Evolutionary conservation across 1,139 yeast genomes (phyloP).

Genomic region (Pneumocystis carinii): DNA sequence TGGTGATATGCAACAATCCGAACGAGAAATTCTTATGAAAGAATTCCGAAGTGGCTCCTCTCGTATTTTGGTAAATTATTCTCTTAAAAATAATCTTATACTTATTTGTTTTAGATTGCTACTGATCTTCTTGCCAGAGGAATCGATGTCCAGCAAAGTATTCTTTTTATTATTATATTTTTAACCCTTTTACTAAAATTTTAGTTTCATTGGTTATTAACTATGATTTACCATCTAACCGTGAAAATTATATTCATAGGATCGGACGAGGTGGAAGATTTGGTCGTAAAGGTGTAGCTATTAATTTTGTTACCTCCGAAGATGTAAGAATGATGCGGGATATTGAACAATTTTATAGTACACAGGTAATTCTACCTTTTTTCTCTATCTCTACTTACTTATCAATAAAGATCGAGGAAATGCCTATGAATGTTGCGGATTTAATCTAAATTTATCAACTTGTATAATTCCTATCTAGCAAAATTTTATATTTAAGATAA

Average conservation of each 20-base stretch:
- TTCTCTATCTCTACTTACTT: not conserved
- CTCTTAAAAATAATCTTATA: slow-evolving; percentile 59
- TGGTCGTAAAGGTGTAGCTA: slow-evolving; percentile 99
- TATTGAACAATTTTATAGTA: slow-evolving; percentile 94
- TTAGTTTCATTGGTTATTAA: slow-evolving; percentile 83
- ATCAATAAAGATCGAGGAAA: slow-evolving; percentile 51
- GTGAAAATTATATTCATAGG: slow-evolving; percentile 98
- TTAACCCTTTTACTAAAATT: not conserved
- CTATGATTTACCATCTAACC: slow-evolving; percentile 94
- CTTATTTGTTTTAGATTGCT: slow-evolving; percentile 90
- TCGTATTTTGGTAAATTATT: not conserved
- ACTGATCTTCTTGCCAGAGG: slow-evolving; percentile 99
- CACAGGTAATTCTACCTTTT: slow-evolving; percentile 34
- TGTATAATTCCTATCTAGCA: not conserved
- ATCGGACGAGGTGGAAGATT: slow-evolving; percentile 99
- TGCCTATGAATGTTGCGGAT: slow-evolving; percentile 67
- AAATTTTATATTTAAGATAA: not conserved
- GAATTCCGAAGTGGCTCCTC: slow-evolving; percentile 21
- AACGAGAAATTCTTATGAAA: slow-evolving; percentile 95
- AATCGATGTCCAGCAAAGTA: slow-evolving; percentile 86
- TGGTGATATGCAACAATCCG: slow-evolving; percentile 92
- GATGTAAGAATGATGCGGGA: slow-evolving; percentile 94
- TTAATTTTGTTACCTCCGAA: slow-evolving; percentile 85
- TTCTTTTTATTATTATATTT: not conserved
- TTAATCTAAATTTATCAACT: slow-evolving; percentile 3